Evolutionary conservation across 2,329 filamentous ascomycete genomes (phyloP).

Genomic region (Fusarium sp.): DNA sequence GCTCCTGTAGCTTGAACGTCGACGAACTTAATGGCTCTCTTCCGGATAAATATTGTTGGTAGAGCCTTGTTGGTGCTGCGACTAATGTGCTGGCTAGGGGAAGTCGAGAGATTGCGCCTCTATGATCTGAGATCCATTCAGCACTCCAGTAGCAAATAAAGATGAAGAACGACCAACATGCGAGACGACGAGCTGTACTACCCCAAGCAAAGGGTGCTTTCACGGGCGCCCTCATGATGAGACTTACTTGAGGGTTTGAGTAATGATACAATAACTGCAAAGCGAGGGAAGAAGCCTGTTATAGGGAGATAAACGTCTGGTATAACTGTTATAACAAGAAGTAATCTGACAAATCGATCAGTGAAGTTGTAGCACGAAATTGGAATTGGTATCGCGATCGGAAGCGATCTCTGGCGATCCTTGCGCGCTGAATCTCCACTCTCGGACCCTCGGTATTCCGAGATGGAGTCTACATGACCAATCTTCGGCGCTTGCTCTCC

Average conservation of each 20-base stretch:
- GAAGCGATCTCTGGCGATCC: not conserved
- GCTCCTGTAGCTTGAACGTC: not conserved
- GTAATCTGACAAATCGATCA: not conserved
- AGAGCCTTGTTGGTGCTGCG: not conserved
- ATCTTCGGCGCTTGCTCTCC: not conserved
- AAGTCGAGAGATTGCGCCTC: constrained; percentile 2
- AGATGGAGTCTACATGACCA: not conserved
- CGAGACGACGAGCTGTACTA: constrained; percentile 14
- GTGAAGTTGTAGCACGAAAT: not conserved
- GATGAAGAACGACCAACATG: constrained; percentile 38
- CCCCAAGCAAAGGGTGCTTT: constrained; percentile 8
- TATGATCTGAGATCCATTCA: constrained; percentile 35
- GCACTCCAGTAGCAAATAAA: constrained; percentile 26
- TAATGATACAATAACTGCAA: not conserved
- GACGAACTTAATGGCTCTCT: constrained; percentile 3
- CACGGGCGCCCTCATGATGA: constrained; percentile 3
- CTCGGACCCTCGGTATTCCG: constrained; percentile 12
- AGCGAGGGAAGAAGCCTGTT: no score
- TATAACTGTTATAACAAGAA: not conserved
- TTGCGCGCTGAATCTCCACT: constrained; percentile 2
- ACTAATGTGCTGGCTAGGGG: not conserved
- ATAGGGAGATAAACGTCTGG: not conserved
- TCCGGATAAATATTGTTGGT: not conserved
- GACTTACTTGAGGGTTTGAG: not conserved
- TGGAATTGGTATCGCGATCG: not conserved